Percentiles rank a stretch among this genome's conserved stretches.
Conservation (phyloP, 805 yeast genomes). For the Myxozyma neotropica region DNA sequence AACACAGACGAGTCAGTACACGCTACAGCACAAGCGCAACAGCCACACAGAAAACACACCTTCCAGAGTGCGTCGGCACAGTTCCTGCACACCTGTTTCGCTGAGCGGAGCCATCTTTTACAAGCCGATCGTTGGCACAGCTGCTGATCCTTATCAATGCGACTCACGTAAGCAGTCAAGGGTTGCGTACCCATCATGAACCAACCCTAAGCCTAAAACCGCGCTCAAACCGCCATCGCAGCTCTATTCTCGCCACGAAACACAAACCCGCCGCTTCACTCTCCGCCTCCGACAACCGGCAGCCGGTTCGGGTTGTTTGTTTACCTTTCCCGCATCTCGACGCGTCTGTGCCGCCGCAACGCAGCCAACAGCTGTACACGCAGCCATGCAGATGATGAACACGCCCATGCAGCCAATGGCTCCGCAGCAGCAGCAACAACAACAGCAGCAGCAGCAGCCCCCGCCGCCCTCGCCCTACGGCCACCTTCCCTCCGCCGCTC, state of each 20-base stretch:
- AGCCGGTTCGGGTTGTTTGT: background rate
- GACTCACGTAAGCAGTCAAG: background rate
- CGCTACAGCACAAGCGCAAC: background rate
- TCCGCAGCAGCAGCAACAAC: constrained; percentile 18
- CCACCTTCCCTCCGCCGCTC: constrained; percentile 5
- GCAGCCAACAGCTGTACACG: background rate
- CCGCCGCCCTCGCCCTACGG: constrained; percentile 2
- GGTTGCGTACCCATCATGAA: constrained; percentile 1
- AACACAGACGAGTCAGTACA: no score
- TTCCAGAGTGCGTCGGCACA: constrained; percentile 19
- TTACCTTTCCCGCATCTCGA: background rate
- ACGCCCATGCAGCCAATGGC: constrained; percentile 12
- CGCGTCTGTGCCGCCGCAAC: constrained; percentile 1
- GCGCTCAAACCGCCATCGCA: background rate
- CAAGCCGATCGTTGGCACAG: no score
- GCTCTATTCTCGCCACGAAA: background rate
- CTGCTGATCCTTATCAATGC: no score
- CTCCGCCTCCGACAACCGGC: background rate
- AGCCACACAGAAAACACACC: constrained; percentile 4
- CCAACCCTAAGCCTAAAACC: constrained; percentile 1
- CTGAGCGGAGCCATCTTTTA: background rate
- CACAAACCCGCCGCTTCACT: background rate
- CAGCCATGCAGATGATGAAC: constrained; percentile 12
- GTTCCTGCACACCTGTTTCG: constrained; percentile 6
- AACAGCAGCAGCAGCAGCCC: constrained; percentile 11